A percentile compares a stretch with the other conserved stretches of the same genome.
Conservation (phyloP, 2,329 filamentous ascomycete genomes). For the Pseudogymnoascus sp. region DNA sequence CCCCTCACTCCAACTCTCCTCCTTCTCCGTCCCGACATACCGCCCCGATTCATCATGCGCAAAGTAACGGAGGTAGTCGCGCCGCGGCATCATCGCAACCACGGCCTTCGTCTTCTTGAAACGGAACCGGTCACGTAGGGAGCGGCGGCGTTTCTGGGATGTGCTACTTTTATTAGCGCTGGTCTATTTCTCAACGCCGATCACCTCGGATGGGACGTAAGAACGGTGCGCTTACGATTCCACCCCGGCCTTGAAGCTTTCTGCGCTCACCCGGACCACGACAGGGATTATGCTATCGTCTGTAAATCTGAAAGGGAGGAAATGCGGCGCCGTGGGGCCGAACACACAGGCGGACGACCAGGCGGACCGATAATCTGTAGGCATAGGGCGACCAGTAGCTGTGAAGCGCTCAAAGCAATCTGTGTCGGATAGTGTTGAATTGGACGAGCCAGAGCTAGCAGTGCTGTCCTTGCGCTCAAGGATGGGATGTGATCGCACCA, state of each 20-base stretch:
- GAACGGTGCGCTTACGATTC: background rate
- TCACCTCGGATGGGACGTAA: background rate
- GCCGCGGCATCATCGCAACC: constrained; percentile 25
- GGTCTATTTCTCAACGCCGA: background rate
- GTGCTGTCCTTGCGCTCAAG: background rate
- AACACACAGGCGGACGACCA: constrained; percentile 18
- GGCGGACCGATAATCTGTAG: constrained; percentile 14
- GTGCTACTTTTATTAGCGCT: background rate
- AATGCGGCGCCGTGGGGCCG: constrained; percentile 17
- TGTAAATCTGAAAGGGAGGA: constrained; percentile 23
- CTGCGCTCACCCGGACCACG: constrained; percentile 18
- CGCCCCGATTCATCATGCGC: constrained; percentile 23
- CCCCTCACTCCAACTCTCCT: constrained; percentile 15
- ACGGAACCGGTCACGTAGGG: background rate
- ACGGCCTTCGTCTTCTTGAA: constrained; percentile 21
- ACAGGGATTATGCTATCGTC: constrained; percentile 29
- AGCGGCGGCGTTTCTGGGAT: background rate
- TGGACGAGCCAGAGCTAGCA: background rate
- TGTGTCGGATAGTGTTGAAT: background rate
- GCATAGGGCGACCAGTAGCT: constrained; percentile 23
- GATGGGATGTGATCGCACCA: background rate
- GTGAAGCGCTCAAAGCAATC: constrained; percentile 20
- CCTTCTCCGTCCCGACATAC: constrained; percentile 20
- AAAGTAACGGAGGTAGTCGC: constrained; percentile 26
- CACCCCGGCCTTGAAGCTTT: background rate